Evolutionary conservation across 2,329 filamentous ascomycete species (phyloP).

Genomic region (Graphium sp.): DNA sequence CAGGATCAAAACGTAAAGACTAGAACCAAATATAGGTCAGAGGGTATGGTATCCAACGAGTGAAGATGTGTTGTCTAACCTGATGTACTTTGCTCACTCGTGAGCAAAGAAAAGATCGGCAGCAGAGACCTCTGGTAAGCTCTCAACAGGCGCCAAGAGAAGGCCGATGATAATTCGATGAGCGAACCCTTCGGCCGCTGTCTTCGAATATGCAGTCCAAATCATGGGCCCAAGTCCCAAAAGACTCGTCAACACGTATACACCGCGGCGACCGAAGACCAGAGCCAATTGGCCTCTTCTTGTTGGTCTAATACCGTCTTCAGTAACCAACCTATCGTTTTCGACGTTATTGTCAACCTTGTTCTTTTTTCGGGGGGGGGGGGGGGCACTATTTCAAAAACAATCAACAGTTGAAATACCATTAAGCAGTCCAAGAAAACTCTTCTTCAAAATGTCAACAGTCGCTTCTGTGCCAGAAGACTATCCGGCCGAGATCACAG

Average conservation of each 20-base stretch:
- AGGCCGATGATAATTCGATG: slow-evolving; percentile 24
- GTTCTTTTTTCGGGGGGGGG: no score
- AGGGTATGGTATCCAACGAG: no score
- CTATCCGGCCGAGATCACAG: slow-evolving; percentile 4
- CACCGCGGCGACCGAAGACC: slow-evolving; percentile 29
- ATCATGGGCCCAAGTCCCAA: slow-evolving; percentile 15
- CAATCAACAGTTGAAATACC: no score
- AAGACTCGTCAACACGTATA: slow-evolving; percentile 23
- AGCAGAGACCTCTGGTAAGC: slow-evolving; percentile 24
- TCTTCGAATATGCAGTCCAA: slow-evolving; percentile 19
- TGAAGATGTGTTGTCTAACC: no score
- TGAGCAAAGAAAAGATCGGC: slow-evolving; percentile 24
- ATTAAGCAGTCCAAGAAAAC: no score
- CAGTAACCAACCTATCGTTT: no score
- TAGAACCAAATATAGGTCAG: no score
- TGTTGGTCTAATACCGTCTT: no score
- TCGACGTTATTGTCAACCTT: no score
- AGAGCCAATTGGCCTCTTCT: no score
- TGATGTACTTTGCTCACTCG: slow-evolving; percentile 23
- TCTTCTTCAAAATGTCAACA: neutral
- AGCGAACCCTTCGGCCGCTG: slow-evolving; percentile 25
- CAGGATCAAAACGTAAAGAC: slow-evolving; percentile 20
- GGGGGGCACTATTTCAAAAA: no score
- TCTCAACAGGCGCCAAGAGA: slow-evolving; percentile 25
- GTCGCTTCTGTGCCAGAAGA: neutral